These are phyloP conservation scores for Teunomyces gatunensis DNA, from an alignment of 805 yeast species.

Conservation along the genomic window DNA sequence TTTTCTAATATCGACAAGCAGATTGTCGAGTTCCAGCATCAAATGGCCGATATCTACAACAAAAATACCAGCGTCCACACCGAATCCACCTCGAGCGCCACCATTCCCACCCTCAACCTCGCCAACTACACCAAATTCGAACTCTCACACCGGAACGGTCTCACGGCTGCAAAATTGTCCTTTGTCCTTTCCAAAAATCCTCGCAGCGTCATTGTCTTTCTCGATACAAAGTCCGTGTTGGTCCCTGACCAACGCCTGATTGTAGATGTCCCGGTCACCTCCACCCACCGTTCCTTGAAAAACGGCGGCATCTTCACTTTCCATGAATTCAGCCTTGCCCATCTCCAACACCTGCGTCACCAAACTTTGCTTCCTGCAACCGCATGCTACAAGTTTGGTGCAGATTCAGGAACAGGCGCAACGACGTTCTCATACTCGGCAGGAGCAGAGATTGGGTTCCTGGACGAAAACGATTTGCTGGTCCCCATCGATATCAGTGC, in stretches of 20 bases:
- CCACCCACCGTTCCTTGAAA: background rate
- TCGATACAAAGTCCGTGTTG: slow-evolving; percentile 16
- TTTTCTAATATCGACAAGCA: background rate
- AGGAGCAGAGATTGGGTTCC: background rate
- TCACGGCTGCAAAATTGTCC: slow-evolving; percentile 9
- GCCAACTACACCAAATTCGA: slow-evolving; percentile 1
- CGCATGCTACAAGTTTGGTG: slow-evolving; percentile 7
- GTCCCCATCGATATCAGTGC: background rate
- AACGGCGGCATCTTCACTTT: slow-evolving; percentile 1
- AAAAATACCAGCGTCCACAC: background rate
- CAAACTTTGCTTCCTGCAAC: slow-evolving; percentile 13
- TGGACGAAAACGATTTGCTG: background rate
- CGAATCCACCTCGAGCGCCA: background rate
- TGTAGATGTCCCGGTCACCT: background rate
- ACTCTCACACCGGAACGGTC: slow-evolving; percentile 9
- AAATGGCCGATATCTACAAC: background rate
- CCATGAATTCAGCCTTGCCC: slow-evolving; percentile 2
- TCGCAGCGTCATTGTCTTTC: slow-evolving; percentile 11
- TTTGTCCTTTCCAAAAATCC: slow-evolving; percentile 11
- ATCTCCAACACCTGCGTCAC: background rate
- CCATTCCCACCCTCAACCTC: background rate
- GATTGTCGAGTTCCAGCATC: background rate
- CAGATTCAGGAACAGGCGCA: background rate
- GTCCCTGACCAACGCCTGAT: slow-evolving; percentile 12
- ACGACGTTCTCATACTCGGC: background rate